Conservation (phyloP, 108 stramenopile species). For the Aurantiochytrium sp. region DNA sequence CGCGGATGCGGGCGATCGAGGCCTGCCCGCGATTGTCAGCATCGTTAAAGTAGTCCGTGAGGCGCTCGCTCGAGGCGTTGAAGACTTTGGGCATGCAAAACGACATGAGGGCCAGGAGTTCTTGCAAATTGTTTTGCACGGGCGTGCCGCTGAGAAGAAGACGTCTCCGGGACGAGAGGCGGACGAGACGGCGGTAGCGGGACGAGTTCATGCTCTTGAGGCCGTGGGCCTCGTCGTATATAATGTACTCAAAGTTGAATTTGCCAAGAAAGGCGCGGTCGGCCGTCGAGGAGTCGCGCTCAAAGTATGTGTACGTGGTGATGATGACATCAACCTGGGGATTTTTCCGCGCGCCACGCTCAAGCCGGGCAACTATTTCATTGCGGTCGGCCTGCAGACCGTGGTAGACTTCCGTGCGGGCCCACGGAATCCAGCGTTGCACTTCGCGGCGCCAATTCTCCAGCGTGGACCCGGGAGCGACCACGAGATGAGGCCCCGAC, state of each 20-base stretch:
- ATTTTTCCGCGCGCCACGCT: neutral
- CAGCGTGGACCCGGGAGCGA: constrained; percentile 87
- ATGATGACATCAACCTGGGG: constrained; percentile 59
- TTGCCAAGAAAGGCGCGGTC: constrained; percentile 50
- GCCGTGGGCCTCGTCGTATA: constrained; percentile 58
- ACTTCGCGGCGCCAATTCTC: constrained; percentile 97
- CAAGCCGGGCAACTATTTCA: constrained; percentile 39
- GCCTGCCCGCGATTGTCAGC: constrained; percentile 69
- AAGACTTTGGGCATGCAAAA: constrained; percentile 71
- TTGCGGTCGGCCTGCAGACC: constrained; percentile 57
- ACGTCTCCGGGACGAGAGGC: constrained; percentile 71
- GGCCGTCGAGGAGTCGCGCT: constrained; percentile 36
- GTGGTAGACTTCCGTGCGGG: constrained; percentile 55
- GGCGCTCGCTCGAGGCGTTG: constrained; percentile 69
- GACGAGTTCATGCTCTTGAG: constrained; percentile 68
- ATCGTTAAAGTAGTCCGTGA: constrained; percentile 82
- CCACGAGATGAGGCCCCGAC: constrained; percentile 82
- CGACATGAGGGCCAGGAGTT: constrained; percentile 69
- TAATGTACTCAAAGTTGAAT: constrained; percentile 66
- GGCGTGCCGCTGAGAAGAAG: constrained; percentile 77
- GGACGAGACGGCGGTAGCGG: constrained; percentile 82
- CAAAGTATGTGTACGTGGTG: constrained; percentile 76
- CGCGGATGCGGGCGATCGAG: constrained; percentile 55
- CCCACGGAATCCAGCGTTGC: constrained; percentile 71
- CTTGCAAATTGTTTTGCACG: constrained; percentile 74